Base-by-base conservation (phyloP, 257 asterid species). In the Ilex aquifolium region DNA sequence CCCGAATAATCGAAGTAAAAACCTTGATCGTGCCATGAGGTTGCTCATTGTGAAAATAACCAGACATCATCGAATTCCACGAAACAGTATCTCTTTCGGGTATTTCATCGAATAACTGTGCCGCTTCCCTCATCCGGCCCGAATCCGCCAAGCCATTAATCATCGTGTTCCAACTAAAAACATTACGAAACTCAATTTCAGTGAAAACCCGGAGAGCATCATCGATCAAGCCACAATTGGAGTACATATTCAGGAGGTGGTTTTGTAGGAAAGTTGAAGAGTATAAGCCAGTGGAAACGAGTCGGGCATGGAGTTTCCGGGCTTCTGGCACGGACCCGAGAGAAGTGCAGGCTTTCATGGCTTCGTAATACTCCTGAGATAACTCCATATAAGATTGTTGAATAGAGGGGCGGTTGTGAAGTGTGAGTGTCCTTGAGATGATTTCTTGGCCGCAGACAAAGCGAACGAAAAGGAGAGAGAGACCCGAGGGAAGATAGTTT, bases 1-100 rank as follows among this genome's bases (percentile, higher is more conserved):
- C 48, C 46, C 32, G 44, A 10, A 65, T 6, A 63, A 65, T 65
- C 27, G 7, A 42, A n/a, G 56, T 44, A 44, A 65, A 65, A 6
- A 65, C 46, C 59, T 58, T 57, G 13, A 65, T 21, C 31, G 56
- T 58, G 42, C 56, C 63, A 15, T 17, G 39, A 31, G 32, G 31
- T 48, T 27, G 56, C 8, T 62, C 70, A 42, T 65, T 56, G 14
- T 46, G 11, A 11, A 46, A 46, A 46, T 14, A 46, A 46, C 15
- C 52, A 3, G 52, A 46, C 52, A 46, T 46, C n/a, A 46, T 10
- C 13, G 52, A 46, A 12, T 46, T 46, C 52, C 52, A 46, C n/a
- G 52, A 46, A 46, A 46, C 52, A 46, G 14, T 3, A 11, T 46
- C 52, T 46, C 52, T 46, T 12, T 46, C 52, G 15, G 52, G 52